Evolutionary conservation across 1,284 basidiomycete genomes (phyloP).

Genomic region (Malassezia sp.): DNA sequence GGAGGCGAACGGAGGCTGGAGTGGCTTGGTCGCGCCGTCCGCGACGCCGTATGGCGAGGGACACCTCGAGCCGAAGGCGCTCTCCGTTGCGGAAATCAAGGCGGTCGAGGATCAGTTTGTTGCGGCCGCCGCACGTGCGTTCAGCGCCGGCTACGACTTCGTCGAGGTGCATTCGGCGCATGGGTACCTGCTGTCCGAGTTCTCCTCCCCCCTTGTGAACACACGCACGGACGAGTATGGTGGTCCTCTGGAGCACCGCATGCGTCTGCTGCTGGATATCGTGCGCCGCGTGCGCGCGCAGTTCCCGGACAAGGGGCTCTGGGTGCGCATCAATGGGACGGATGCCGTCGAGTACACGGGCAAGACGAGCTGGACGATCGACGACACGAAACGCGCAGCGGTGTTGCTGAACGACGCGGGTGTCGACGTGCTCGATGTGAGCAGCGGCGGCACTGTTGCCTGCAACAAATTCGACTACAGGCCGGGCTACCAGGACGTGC

Average conservation of each 20-base stretch:
- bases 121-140: slow-evolving; percentile 55
- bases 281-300: slow-evolving; percentile 25
- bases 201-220: slow-evolving; percentile 35
- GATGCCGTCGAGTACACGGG: slow-evolving; percentile 33
- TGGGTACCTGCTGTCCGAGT: slow-evolving; percentile 58
- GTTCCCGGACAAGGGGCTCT: slow-evolving; percentile 35
- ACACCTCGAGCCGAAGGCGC: slow-evolving; percentile 55
- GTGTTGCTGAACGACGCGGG: slow-evolving; percentile 24
- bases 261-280: slow-evolving; percentile 24
- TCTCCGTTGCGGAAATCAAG: slow-evolving; percentile 55
- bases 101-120: slow-evolving; percentile 59
- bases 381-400: slow-evolving; percentile 29
- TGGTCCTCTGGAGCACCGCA: slow-evolving; percentile 37
- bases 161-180: slow-evolving; percentile 54
- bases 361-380: slow-evolving; percentile 29
- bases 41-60: slow-evolving; percentile 52
- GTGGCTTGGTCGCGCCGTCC: slow-evolving; percentile 57
- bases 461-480: slow-evolving; percentile 25
- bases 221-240: slow-evolving; percentile 44
- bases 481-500: slow-evolving; percentile 37
- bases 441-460: slow-evolving; percentile 30
- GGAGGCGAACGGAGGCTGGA: slow-evolving; percentile 56
- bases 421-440: slow-evolving; percentile 40
- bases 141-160: slow-evolving; percentile 54
- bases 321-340: slow-evolving; percentile 38